Evolutionary conservation across 139 green algal genomes (phyloP).

Genomic region (Ettlia oleoabundans): DNA sequence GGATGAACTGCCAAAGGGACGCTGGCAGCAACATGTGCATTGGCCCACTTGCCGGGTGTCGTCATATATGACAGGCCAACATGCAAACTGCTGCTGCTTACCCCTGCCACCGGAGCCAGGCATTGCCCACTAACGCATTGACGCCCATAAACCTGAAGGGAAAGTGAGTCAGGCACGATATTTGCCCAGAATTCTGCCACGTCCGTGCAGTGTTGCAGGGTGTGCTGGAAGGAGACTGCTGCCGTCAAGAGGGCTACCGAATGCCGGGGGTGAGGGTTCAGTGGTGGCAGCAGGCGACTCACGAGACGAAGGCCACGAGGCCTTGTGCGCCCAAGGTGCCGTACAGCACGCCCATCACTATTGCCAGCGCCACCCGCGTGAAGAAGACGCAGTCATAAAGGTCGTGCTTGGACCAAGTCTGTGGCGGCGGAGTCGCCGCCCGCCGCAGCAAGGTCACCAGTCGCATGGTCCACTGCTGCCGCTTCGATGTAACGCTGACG

Average conservation of each 20-base stretch:
- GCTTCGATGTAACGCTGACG: too few species aligned
- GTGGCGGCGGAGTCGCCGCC: neutral
- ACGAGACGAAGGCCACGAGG: slow-evolving; percentile 37
- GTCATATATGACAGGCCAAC: neutral
- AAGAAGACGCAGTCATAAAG: slow-evolving; percentile 39
- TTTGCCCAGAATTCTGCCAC: too few species aligned
- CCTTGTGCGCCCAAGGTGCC: slow-evolving; percentile 33
- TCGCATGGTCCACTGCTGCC: neutral
- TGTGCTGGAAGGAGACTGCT: too few species aligned
- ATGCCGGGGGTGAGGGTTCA: too few species aligned
- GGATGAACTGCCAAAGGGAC: too few species aligned
- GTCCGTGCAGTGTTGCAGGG: too few species aligned
- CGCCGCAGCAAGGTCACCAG: neutral
- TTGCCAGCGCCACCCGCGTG: slow-evolving; percentile 35
- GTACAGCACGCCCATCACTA: slow-evolving; percentile 22
- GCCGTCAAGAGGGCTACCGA: too few species aligned
- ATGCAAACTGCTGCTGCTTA: neutral
- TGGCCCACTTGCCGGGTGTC: too few species aligned
- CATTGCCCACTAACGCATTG: slow-evolving; percentile 24
- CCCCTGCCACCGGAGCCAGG: slow-evolving; percentile 41
- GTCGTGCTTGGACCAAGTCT: slow-evolving; percentile 3
- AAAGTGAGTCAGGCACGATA: neutral
- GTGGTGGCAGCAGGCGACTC: too few species aligned
- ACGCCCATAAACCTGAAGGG: slow-evolving; percentile 20
- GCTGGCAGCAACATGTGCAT: too few species aligned